Conservation (phyloP, 2,329 filamentous ascomycete species). For the Fusarium hainanense region DNA sequence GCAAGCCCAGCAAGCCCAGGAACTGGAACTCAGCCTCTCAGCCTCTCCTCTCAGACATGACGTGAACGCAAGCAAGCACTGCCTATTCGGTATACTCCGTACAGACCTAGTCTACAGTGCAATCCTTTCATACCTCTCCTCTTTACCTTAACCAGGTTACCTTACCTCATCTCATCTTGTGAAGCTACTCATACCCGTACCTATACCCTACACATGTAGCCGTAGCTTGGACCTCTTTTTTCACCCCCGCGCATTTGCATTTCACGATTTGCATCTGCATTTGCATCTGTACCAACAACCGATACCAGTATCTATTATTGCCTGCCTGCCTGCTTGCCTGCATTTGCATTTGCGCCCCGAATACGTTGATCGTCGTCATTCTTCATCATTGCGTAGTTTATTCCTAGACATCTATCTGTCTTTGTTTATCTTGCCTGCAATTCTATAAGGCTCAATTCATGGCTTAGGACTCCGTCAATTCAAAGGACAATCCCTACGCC, state of each 20-base stretch:
- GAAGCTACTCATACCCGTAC: neutral
- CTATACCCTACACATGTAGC: neutral
- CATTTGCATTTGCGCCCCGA: neutral
- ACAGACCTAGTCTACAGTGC: neutral
- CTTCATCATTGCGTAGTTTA: neutral
- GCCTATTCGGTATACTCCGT: slow-evolving; percentile 23
- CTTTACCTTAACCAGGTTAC: slow-evolving; percentile 9
- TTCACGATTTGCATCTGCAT: slow-evolving; percentile 20
- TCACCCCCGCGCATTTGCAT: slow-evolving; percentile 19
- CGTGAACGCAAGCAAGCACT: slow-evolving; percentile 45
- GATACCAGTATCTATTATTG: neutral
- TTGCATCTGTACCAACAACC: neutral
- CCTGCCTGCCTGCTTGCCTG: neutral
- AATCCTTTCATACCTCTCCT: neutral
- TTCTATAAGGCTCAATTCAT: slow-evolving; percentile 30
- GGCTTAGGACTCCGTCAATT: slow-evolving; percentile 47
- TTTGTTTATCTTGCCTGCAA: neutral
- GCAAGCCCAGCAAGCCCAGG: slow-evolving; percentile 14
- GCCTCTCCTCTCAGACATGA: slow-evolving; percentile 46
- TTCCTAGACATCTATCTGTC: neutral
- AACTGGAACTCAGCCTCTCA: slow-evolving; percentile 27
- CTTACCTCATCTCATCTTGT: slow-evolving; percentile 2
- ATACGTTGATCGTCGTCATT: neutral
- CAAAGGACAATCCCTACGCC: slow-evolving; percentile 46
- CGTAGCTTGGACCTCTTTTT: slow-evolving; percentile 26